phyloP scores from a whole-genome alignment of 352 stramenopile genomes.

The Globisporangium splendens region DNA sequence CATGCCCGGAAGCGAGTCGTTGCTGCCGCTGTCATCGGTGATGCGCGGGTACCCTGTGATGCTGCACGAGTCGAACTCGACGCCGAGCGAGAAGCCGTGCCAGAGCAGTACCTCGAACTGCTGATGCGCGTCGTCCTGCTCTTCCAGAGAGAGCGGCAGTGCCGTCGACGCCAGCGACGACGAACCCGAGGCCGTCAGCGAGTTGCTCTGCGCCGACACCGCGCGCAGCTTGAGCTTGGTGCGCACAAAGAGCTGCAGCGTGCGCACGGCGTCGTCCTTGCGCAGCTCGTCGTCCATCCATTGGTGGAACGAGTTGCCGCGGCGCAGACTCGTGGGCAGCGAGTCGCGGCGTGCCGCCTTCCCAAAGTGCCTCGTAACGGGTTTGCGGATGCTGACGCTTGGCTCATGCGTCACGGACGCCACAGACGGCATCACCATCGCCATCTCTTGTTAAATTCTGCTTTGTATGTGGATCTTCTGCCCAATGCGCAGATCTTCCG shows the following conservation, averaged over 20 bases:
- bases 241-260: conserved; percentile 33
- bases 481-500: neutral
- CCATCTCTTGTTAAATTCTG: neutral
- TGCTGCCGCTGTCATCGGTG: conserved; percentile 42
- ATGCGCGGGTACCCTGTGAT: conserved; percentile 55
- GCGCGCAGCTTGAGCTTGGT: conserved; percentile 12
- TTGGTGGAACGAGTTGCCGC: conserved; percentile 20
- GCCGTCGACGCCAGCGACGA: conserved; percentile 8
- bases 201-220: conserved; percentile 2
- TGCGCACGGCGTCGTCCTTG: conserved; percentile 27
- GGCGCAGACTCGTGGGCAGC: conserved; percentile 5
- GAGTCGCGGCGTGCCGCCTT: neutral
- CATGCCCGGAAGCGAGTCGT: conserved; percentile 61
- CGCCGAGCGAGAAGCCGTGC: conserved; percentile 50
- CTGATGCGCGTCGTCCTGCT: conserved; percentile 36
- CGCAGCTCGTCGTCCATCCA: conserved; percentile 30
- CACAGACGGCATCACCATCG: neutral
- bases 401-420: no score
- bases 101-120: conserved; percentile 63
- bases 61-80: conserved; percentile 42
- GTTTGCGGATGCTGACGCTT: no score
- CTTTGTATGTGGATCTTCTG: neutral
- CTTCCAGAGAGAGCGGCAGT: conserved; percentile 15
- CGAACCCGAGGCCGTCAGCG: conserved; percentile 16
- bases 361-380: no score